Evolutionary conservation across 2,329 filamentous ascomycete genomes (phyloP), one percentile per base, ranked within the genome.

Genomic region (Botrytis pseudocinerea): DNA sequence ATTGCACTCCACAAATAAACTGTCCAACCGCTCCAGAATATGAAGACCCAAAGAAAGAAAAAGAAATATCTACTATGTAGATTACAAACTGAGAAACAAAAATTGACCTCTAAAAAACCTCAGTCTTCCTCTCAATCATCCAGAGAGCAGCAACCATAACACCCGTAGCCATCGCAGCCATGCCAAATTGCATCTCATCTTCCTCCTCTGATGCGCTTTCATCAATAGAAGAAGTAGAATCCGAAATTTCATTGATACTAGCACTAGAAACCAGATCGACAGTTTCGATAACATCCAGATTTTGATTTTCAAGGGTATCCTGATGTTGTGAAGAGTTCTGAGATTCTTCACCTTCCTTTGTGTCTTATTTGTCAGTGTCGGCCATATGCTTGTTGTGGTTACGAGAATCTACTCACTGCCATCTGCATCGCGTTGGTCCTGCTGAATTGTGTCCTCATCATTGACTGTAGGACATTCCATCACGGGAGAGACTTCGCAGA

Each of bases 211-310:
- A 28, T 18, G 3, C 22, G 22, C 5, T 20, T 20, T n/a, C 14
- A 28, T 66, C 46, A 10, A 8, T 18, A 22, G 28, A 28, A 28
- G 4, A 16, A 61, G 32, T 40, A 38, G 32, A 61, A 25, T 16
- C 6, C 4, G 40, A 64, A 5, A 9, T 18, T 4, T 32, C 20
- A 32, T 22, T 40, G 20, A 1, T 20, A 20, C 9, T 40, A 8
- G 2, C 25, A 18, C 8, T 51, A 1, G 25, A 14, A 20, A 6
- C 1, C 3, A n/a, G 6, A 38, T 48, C 46, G 1, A 7, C 1
- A 40, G 5, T 0, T 40, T 16, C 1, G 8, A 1, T 6, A 18
- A n/a, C 3, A 9, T 14, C 1, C 1, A 18, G 1, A 9, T 18
- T n/a, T n/a, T 40, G 60, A n/a, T n/a, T 14, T n/a, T 62, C 35